Evolutionary conservation across 2,329 filamentous ascomycete species (phyloP).

Genomic region (Talaromyces funiculosus): DNA sequence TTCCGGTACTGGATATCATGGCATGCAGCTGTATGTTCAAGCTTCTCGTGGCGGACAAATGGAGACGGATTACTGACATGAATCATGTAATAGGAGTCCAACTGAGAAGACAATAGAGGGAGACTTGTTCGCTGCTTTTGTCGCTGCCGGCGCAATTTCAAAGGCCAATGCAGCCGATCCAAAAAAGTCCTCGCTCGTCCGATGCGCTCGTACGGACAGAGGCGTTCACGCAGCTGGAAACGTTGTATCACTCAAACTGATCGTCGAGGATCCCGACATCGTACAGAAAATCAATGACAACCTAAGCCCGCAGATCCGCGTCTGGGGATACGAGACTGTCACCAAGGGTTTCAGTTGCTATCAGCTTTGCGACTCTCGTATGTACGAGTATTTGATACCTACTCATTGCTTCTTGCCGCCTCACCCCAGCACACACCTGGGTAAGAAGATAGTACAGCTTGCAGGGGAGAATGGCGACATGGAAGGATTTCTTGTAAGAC

Average conservation of each 20-base stretch:
- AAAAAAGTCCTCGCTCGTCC: conserved; percentile 88
- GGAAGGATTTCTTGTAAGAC: conserved; percentile 61
- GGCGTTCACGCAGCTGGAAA: conserved; percentile 95
- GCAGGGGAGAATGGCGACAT: conserved; percentile 68
- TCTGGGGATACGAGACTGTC: conserved; percentile 90
- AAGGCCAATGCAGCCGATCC: conserved; percentile 96
- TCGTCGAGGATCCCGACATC: conserved; percentile 83
- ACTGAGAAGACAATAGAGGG: conserved; percentile 91
- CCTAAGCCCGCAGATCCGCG: conserved; percentile 79
- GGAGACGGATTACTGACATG: neutral
- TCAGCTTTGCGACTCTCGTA: conserved; percentile 86
- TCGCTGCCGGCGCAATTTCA: conserved; percentile 85
- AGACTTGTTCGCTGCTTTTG: conserved; percentile 87
- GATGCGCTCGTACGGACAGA: conserved; percentile 94
- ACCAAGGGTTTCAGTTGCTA: conserved; percentile 93
- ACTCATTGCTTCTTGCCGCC: conserved; percentile 89
- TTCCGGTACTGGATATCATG: conserved; percentile 91
- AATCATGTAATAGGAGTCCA: conserved; percentile 33
- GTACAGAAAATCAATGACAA: conserved; percentile 85
- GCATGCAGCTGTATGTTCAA: conserved; percentile 72
- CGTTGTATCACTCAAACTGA: conserved; percentile 89
- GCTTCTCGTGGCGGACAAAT: neutral
- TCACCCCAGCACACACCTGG: conserved; percentile 80
- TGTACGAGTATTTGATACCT: conserved; percentile 96
- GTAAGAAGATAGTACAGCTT: conserved; percentile 71